A percentile compares a stretch with the other conserved stretches of the same genome.
Evolutionary conservation across 202 grass and related monocot species (phyloP).

Genomic region (Musa balbisiana): DNA sequence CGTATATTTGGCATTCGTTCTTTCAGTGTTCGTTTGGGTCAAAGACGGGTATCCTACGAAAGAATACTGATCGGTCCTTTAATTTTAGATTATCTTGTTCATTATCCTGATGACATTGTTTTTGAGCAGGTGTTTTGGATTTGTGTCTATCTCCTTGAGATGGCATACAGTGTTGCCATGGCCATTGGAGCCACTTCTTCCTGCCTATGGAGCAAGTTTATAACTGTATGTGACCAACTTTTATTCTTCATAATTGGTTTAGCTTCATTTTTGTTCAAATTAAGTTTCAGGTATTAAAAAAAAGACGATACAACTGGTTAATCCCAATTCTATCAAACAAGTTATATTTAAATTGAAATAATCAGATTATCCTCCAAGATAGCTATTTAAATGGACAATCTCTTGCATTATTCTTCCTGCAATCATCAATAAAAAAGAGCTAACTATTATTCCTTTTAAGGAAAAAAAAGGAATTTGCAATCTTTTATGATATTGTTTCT

Average conservation of each 20-base stretch:
- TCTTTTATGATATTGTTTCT: too few relatives aligned
- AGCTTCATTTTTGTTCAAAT: too few relatives aligned
- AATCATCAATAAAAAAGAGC: background rate
- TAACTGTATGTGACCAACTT: constrained; percentile 38
- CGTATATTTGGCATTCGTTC: constrained; percentile 84
- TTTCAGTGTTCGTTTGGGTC: constrained; percentile 72
- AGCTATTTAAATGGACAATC: background rate
- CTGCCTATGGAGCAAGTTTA: constrained; percentile 68
- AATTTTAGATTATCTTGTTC: constrained; percentile 14
- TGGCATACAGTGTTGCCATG: constrained; percentile 61
- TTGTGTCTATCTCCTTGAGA: constrained; percentile 72
- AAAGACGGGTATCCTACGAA: constrained; percentile 46
- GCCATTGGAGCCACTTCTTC: constrained; percentile 65
- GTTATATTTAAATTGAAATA: background rate
- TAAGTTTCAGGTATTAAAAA: too few relatives aligned
- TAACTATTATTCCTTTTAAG: background rate
- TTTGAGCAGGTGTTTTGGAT: constrained; percentile 77
- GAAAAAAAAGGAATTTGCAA: too few relatives aligned
- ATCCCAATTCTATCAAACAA: background rate
- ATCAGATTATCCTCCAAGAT: background rate
- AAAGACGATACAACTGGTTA: too few relatives aligned
- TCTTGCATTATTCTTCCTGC: background rate
- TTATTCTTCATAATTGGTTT: too few relatives aligned
- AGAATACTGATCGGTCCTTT: background rate
- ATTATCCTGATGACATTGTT: constrained; percentile 25